A percentile compares a stretch with the other conserved stretches of the same genome.
Evolutionary conservation across 2,329 filamentous ascomycete species (phyloP).

Genomic region (Penicillium sumatraense): DNA sequence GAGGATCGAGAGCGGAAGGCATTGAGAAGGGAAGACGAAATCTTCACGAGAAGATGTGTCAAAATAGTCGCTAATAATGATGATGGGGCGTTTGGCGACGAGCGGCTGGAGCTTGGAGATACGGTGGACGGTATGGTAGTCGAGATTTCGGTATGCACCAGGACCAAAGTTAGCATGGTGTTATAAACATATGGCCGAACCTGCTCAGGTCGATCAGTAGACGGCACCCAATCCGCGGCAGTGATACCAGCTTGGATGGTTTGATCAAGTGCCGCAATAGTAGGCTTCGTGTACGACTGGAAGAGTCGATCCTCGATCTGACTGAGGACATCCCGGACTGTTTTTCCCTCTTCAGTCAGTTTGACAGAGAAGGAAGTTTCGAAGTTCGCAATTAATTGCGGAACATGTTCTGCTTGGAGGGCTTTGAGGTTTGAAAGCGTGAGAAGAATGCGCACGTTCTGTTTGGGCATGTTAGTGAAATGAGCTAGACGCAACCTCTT

Average conservation of each 20-base stretch:
- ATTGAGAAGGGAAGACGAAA: slow-evolving; percentile 77
- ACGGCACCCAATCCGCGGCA: slow-evolving; percentile 71
- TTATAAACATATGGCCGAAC: slow-evolving; percentile 90
- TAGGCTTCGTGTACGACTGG: slow-evolving; percentile 84
- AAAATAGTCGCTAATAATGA: slow-evolving; percentile 80
- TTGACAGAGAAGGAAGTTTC: slow-evolving; percentile 94
- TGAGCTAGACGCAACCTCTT: background rate
- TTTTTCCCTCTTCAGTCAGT: slow-evolving; percentile 89
- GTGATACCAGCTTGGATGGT: slow-evolving; percentile 76
- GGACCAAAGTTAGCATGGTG: slow-evolving; percentile 79
- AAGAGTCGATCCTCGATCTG: slow-evolving; percentile 93
- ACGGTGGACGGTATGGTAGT: slow-evolving; percentile 72
- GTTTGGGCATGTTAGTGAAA: slow-evolving; percentile 22
- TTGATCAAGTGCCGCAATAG: slow-evolving; percentile 68
- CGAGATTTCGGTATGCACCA: slow-evolving; percentile 87
- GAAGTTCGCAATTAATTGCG: slow-evolving; percentile 87
- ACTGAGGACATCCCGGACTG: slow-evolving; percentile 83
- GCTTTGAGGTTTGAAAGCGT: slow-evolving; percentile 91
- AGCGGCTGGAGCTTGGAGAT: slow-evolving; percentile 74
- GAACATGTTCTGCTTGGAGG: slow-evolving; percentile 80
- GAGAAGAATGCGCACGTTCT: slow-evolving; percentile 91
- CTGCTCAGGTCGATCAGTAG: slow-evolving; percentile 64
- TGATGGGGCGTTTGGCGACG: slow-evolving; percentile 65
- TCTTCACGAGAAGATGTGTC: slow-evolving; percentile 82
- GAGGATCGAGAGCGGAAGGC: slow-evolving; percentile 71